Evolutionary conservation across 129 eudicot genomes (phyloP).

Genomic region (Saposhnikovia divaricata): DNA sequence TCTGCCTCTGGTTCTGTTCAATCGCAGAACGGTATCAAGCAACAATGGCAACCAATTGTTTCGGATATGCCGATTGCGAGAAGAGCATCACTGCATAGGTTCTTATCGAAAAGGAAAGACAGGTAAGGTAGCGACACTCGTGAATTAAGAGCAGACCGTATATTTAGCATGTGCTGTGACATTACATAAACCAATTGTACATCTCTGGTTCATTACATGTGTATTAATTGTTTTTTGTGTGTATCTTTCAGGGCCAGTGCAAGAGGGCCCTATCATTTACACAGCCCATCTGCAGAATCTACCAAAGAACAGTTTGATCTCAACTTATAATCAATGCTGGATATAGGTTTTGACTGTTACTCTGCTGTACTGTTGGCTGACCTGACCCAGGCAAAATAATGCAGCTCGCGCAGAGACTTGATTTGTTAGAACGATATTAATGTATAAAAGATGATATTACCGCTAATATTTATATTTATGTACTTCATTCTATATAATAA

Average conservation of each 20-base stretch:
- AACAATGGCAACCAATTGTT: neutral
- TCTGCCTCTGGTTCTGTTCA: neutral
- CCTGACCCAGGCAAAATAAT: neutral
- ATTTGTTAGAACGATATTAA: neutral
- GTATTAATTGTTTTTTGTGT: neutral
- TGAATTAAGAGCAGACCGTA: neutral
- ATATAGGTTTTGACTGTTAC: neutral
- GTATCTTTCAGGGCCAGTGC: neutral
- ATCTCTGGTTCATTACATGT: neutral
- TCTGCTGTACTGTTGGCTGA: neutral
- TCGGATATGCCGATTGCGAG: conserved; percentile 28
- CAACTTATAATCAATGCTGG: conserved; percentile 12
- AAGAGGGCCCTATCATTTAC: conserved; percentile 13
- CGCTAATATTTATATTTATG: too few species aligned
- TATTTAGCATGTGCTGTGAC: neutral
- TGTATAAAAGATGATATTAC: neutral
- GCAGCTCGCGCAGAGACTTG: neutral
- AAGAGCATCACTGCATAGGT: conserved; percentile 29
- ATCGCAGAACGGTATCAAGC: neutral
- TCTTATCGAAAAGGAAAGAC: conserved; percentile 27
- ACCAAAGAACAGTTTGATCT: conserved; percentile 7
- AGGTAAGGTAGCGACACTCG: conserved; percentile 11
- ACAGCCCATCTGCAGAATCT: conserved; percentile 3
- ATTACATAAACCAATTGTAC: neutral
- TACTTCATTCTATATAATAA: too few species aligned